Base-by-base conservation (phyloP, 345 rosid species). In the Cardiospermum halicacabum region DNA sequence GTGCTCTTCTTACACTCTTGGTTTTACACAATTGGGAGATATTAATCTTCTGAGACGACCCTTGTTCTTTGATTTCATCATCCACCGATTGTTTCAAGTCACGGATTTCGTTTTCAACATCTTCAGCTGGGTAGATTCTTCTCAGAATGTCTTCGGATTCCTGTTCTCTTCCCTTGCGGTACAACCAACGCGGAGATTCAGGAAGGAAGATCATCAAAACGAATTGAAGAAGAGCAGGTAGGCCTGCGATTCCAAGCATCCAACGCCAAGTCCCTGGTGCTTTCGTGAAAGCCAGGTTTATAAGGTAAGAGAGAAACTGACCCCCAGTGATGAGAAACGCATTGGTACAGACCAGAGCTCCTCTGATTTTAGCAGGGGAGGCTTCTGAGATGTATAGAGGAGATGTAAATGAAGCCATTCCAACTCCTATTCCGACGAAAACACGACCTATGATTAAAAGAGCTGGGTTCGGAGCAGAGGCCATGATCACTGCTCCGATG, bases 351-450 rank as follows among this genome's bases (percentile, higher is more conserved):
- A 89, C 95, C 58, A 92, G 96, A 32, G 92, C 98, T 43, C 98
- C 96, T 12, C 98, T 77, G 56, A 92, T 92, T 76, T 70, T 85
- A 0, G 96, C 85, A 0, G 98, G 98, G 18, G 98, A 92, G 19
- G 91, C 91, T 72, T 92, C 98, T 1, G 96, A 89, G 31, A 92
- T 92, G 74, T 92, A 92, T 7, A 92, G 82, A 22, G 98, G 98
- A 9, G 98, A 32, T 2, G 98, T 89, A 91, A 92, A 84, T 0
- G 98, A 92, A 7, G 96, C 96, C 98, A 92, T 92, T 16, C 98
- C 96, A 0, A 89, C 96, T 6, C 98, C 98, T 5, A 87, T 68
- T 0, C 98, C 95, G 0, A 89, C 96, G n/a, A 92, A 84, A 16
- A 89, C 74, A 45, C 98, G 81, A 11, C 98, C 95, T 1, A 77